Evolutionary conservation across 106 monocot genomes (phyloP), one percentile per base, ranked within the genome.

Genomic region (Triglochin maritima): DNA sequence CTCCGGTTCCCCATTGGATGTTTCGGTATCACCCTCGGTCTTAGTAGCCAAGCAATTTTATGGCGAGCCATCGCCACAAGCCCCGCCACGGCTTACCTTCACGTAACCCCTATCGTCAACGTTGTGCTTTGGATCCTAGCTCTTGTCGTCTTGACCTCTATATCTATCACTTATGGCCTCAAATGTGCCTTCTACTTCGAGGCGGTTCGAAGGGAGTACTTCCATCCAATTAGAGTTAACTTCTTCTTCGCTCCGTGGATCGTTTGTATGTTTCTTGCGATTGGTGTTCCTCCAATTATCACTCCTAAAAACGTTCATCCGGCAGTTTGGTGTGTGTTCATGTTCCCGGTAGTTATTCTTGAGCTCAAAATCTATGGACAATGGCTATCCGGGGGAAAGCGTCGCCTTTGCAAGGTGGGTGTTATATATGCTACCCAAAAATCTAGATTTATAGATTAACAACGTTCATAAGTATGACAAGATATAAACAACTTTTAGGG

Each of bases 201-300:
- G 66, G 94, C 94, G 46, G 71, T 94, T 60, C 81, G 87, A 57
- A 84, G 94, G 16, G 94, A 94, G 77, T 94, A 87, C 85, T 90
- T 77, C 82, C 89, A 94, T 76, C 94, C 94, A 2, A 85, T 94
- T 69, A 78, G 94, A n/a, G 77, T 94, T 69, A 94, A 94, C 81
- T 94, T 94, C 94, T 94, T 94, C 85, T 94, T 94, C 68, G 89
- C 89, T 47, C 94, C 94, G 0, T 94, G 87, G 85, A 85, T 94
- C 46, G 82, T 81, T 12, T 82, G 82, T 83, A 87, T 94, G 85
- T 94, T 90, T 76, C 79, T 94, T 46, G 59, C 81, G 63, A 65
- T 87, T 66, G 81, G 83, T 47, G 65, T 77, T 13, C 94, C 94
- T 0, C 84, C 68, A 3, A 11, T 58, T 6, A 49, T 94, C n/a